Percentiles rank a stretch among this genome's conserved stretches.
phyloP scores from a whole-genome alignment of 331 rosid species.

The Quercus lobata region DNA sequence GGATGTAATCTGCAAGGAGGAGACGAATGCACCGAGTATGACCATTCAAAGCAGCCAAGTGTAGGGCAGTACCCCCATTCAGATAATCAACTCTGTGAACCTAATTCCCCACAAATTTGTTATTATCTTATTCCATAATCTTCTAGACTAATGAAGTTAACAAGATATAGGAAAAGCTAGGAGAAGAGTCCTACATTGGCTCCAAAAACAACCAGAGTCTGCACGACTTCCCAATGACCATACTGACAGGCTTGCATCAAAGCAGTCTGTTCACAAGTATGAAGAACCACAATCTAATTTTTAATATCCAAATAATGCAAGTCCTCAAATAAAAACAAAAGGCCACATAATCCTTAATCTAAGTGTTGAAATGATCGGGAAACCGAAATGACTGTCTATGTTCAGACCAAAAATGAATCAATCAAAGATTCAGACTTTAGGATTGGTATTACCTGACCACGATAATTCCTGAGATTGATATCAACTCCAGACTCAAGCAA shows the following conservation, averaged over 20 bases:
- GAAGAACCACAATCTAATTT: neutral
- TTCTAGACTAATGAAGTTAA: neutral
- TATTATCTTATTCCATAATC: constrained; percentile 3
- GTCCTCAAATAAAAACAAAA: neutral
- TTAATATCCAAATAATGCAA: constrained; percentile 8
- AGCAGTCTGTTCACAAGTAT: constrained; percentile 71
- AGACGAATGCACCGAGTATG: constrained; percentile 89
- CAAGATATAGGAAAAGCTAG: constrained; percentile 12
- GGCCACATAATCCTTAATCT: neutral
- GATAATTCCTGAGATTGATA: constrained; percentile 85
- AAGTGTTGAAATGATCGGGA: neutral
- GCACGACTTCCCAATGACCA: constrained; percentile 97
- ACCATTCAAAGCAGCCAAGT: constrained; percentile 92
- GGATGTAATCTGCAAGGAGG: constrained; percentile 76
- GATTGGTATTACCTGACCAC: constrained; percentile 80
- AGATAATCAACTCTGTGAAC: constrained; percentile 87
- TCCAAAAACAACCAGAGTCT: constrained; percentile 58
- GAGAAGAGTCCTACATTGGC: constrained; percentile 60
- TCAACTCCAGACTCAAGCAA: constrained; percentile 94
- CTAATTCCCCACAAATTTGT: constrained; percentile 42
- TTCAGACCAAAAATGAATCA: neutral
- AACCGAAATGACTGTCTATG: neutral
- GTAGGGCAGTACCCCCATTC: constrained; percentile 96
- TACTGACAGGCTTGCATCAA: constrained; percentile 99
- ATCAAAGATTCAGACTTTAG: neutral